A percentile compares a stretch with the other conserved stretches of the same genome.
Evolutionary conservation across 2,329 filamentous ascomycete genomes (phyloP).

Genomic region (Aspergillus felis): DNA sequence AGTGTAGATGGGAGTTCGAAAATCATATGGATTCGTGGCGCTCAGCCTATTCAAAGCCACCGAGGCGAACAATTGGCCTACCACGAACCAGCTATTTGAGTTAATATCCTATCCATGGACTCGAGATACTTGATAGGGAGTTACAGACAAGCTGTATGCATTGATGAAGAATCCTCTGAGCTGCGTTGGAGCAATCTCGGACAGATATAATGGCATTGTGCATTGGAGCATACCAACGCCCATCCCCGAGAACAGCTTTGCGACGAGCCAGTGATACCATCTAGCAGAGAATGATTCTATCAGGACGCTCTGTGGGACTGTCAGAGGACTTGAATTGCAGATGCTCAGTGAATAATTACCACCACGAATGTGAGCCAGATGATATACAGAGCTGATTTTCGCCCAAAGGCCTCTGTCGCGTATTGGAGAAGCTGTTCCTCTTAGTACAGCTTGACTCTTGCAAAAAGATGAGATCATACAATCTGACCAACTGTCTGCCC

Average conservation of each 20-base stretch:
- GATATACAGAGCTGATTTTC: slow-evolving; percentile 34
- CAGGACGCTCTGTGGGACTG: slow-evolving; percentile 28
- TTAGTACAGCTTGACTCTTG: neutral
- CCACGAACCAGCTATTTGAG: slow-evolving; percentile 37
- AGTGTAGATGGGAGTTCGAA: slow-evolving; percentile 41
- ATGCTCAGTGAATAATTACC: slow-evolving; percentile 11
- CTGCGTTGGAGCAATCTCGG: slow-evolving; percentile 41
- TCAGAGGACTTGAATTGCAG: too few relatives aligned
- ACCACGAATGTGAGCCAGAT: slow-evolving; percentile 33
- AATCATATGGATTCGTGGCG: slow-evolving; percentile 29
- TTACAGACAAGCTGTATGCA: slow-evolving; percentile 36
- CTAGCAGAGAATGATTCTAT: slow-evolving; percentile 34
- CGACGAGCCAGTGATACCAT: slow-evolving; percentile 42
- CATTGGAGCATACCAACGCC: slow-evolving; percentile 43
- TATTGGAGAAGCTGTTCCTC: slow-evolving; percentile 29
- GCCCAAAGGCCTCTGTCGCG: slow-evolving; percentile 33
- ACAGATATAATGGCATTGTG: slow-evolving; percentile 41
- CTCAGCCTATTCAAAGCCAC: slow-evolving; percentile 39
- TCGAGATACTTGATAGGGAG: neutral
- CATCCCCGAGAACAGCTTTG: slow-evolving; percentile 35
- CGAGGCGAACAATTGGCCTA: slow-evolving; percentile 43
- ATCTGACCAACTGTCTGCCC: slow-evolving; percentile 40
- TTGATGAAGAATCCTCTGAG: slow-evolving; percentile 41
- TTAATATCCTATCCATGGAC: neutral
- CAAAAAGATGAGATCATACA: slow-evolving; percentile 15